A percentile compares a stretch with the other conserved stretches of the same genome.
Conservation (phyloP, 768 basidiomycete species). For the Chiua virens region DNA sequence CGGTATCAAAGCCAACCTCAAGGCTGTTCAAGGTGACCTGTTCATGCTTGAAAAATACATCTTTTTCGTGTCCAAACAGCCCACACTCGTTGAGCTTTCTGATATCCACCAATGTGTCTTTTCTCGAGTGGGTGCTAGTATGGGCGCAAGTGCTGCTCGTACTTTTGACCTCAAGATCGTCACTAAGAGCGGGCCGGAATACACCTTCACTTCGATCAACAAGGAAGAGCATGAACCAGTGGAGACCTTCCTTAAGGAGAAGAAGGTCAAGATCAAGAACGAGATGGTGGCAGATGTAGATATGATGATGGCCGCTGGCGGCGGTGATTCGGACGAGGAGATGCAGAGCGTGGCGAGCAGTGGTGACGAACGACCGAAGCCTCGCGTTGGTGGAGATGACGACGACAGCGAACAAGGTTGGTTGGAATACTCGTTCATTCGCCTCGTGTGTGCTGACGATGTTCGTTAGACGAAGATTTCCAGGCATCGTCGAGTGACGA, state of each 20-base stretch:
- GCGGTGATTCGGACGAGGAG: conserved; percentile 73
- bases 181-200: conserved; percentile 79
- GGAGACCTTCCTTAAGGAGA: conserved; percentile 81
- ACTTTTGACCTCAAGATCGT: conserved; percentile 94
- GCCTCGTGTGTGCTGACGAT: neutral
- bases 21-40: conserved; percentile 94
- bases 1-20: conserved; percentile 97
- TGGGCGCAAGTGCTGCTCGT: conserved; percentile 79
- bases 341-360: conserved; percentile 80
- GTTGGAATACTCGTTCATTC: conserved; percentile 11
- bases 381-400: conserved; percentile 50
- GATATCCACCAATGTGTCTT: conserved; percentile 91
- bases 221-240: conserved; percentile 93
- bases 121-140: conserved; percentile 87
- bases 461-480: conserved; percentile 81
- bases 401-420: conserved; percentile 78
- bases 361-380: conserved; percentile 58
- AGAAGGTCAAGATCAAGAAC: conserved; percentile 93
- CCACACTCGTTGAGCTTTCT: conserved; percentile 83
- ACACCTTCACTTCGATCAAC: conserved; percentile 89
- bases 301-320: conserved; percentile 63
- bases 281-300: conserved; percentile 92
- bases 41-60: conserved; percentile 98
- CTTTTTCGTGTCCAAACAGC: conserved; percentile 97
- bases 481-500: conserved; percentile 78